phyloP scores from a whole-genome alignment of 768 basidiomycete species.

The Paxillus rubicundulus region DNA sequence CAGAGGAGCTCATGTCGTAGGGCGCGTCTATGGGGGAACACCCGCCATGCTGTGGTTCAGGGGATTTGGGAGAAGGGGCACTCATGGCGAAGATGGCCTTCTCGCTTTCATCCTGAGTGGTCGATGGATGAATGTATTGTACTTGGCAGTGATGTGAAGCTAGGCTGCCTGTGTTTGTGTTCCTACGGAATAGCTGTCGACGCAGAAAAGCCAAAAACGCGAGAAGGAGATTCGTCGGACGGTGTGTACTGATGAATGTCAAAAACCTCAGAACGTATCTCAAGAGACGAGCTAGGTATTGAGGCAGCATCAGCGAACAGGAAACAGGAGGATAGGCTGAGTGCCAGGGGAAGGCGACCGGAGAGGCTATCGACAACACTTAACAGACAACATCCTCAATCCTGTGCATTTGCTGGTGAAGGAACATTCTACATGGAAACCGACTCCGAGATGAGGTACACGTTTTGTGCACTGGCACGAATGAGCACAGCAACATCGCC shows the following conservation, averaged over 20 bases:
- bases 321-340: not conserved
- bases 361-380: too few relatives aligned
- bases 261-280: conserved; percentile 4
- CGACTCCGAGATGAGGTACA: too few relatives aligned
- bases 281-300: not conserved
- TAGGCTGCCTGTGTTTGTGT: not conserved
- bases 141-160: not conserved
- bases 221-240: not conserved
- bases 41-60: conserved; percentile 1
- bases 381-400: too few relatives aligned
- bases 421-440: too few relatives aligned
- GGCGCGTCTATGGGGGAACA: conserved; percentile 13
- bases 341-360: too few relatives aligned
- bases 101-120: not conserved
- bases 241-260: not conserved
- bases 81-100: conserved; percentile 14
- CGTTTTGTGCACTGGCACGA: too few relatives aligned
- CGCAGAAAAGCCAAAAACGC: conserved; percentile 2
- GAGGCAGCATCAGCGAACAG: not conserved
- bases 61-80: conserved; percentile 4
- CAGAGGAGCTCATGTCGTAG: conserved; percentile 16
- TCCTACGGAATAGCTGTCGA: not conserved
- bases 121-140: not conserved
- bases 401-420: too few relatives aligned
- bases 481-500: too few relatives aligned